Percentiles rank a stretch among this genome's conserved stretches.
phyloP scores from a whole-genome alignment of 768 basidiomycete species.

The Tylopilus balloui region DNA sequence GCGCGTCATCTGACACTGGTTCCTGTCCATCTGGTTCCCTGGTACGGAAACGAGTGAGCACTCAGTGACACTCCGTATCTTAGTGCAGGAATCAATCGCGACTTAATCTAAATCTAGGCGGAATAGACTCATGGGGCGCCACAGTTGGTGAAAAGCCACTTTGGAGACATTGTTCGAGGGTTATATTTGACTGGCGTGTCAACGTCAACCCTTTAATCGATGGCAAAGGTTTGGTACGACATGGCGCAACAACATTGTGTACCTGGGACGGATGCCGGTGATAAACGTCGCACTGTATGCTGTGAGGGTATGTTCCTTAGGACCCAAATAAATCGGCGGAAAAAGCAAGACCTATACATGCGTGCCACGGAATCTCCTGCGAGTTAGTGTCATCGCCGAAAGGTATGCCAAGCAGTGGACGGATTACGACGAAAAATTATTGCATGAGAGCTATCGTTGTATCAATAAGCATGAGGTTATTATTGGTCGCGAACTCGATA shows the following conservation, averaged over 20 bases:
- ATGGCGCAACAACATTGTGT: background rate
- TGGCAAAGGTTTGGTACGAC: background rate
- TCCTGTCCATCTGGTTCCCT: background rate
- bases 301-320: no score
- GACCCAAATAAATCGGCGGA: background rate
- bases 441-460: background rate
- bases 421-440: background rate
- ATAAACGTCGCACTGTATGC: background rate
- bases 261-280: no score
- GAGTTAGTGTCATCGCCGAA: background rate
- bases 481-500: background rate
- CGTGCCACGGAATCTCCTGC: background rate
- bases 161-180: background rate
- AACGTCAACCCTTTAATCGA: background rate
- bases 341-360: background rate
- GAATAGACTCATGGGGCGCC: background rate
- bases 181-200: background rate
- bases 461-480: background rate
- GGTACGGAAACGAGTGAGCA: background rate
- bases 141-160: background rate
- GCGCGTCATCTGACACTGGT: background rate
- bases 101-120: background rate
- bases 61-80: background rate
- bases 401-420: background rate
- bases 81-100: background rate